phyloP scores from a whole-genome alignment of 495 filamentous ascomycete species.

The Evernia prunastri region DNA sequence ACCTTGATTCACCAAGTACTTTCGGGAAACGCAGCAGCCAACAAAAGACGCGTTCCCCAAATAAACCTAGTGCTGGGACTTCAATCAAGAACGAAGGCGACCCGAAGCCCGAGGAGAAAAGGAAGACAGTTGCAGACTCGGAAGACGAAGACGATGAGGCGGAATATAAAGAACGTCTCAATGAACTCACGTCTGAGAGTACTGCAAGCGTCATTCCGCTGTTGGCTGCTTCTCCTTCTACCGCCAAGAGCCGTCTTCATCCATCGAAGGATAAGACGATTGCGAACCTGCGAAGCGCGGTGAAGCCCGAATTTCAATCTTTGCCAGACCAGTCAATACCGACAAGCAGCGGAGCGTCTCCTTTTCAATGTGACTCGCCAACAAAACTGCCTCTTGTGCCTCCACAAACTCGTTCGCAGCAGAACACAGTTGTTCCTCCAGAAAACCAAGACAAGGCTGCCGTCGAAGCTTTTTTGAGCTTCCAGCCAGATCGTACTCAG shows the following conservation, averaged over 20 bases:
- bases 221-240: not conserved
- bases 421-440: not conserved
- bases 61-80: not conserved
- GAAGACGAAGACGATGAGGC: slow-evolving; percentile 40
- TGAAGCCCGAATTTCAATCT: slow-evolving; percentile 8
- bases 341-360: slow-evolving; percentile 29
- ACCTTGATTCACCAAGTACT: slow-evolving; percentile 15
- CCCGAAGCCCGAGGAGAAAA: not conserved
- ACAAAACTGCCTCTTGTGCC: slow-evolving; percentile 23
- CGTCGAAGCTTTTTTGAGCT: slow-evolving; percentile 26
- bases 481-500: slow-evolving; percentile 24
- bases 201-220: slow-evolving; percentile 32
- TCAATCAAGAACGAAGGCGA: not conserved
- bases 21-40: not conserved
- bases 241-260: not conserved
- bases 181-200: slow-evolving; percentile 21
- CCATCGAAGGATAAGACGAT: not conserved
- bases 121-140: slow-evolving; percentile 38
- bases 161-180: slow-evolving; percentile 27
- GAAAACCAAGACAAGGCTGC: slow-evolving; percentile 25
- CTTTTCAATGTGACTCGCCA: slow-evolving; percentile 34
- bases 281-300: not conserved
- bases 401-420: not conserved
- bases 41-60: not conserved
- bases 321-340: slow-evolving; percentile 4